Percentiles rank a stretch among this genome's conserved stretches.
These are phyloP conservation scores for Sporothrix curviconia DNA, from an alignment of 2,329 filamentous ascomycete genomes.

Conservation along the genomic window DNA sequence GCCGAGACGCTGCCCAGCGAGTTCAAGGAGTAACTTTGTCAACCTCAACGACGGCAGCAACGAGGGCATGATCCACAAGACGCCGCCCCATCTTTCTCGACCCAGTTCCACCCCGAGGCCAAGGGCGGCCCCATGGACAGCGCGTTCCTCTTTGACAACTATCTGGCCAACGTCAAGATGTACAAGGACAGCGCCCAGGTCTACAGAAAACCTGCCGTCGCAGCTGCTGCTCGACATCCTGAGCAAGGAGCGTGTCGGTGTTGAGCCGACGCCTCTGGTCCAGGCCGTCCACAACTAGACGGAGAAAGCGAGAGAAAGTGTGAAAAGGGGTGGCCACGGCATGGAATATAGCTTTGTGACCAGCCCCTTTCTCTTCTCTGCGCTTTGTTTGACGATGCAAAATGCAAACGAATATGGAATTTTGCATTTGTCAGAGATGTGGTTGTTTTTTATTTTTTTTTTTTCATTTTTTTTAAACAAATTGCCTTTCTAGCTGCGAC, in stretches of 20 bases:
- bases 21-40: constrained; percentile 97
- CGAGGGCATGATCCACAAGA: constrained; percentile 94
- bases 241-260: constrained; percentile 89
- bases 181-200: constrained; percentile 79
- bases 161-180: constrained; percentile 78
- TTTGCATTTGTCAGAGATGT: background rate
- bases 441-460: background rate
- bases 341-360: background rate
- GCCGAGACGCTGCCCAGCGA: constrained; percentile 71
- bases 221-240: constrained; percentile 85
- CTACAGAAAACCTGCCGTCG: constrained; percentile 79
- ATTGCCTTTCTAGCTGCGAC: no score
- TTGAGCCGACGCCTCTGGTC: constrained; percentile 60
- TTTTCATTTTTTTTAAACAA: background rate
- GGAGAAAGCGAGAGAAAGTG: background rate
- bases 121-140: constrained; percentile 96
- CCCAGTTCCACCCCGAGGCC: constrained; percentile 97
- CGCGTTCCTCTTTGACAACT: constrained; percentile 93
- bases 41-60: constrained; percentile 98
- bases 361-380: background rate
- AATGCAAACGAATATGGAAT: no score
- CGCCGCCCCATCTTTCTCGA: constrained; percentile 94
- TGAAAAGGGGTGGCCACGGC: no score
- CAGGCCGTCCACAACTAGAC: constrained; percentile 23
- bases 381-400: no score